Conservation (phyloP, 176 grass and related monocot species). For the Areca catechu region DNA sequence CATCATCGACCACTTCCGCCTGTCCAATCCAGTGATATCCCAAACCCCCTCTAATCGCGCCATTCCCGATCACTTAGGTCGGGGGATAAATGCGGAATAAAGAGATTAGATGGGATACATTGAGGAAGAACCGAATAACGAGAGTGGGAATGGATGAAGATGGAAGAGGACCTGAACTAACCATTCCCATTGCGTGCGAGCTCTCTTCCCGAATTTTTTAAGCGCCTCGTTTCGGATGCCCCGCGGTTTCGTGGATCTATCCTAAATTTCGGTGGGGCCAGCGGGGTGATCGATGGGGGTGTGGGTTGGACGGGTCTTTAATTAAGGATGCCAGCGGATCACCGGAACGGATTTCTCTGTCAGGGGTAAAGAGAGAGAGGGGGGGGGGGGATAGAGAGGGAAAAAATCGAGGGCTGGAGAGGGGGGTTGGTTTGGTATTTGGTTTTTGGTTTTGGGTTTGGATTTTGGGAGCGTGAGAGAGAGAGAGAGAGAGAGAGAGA, state of each 20-base stretch:
- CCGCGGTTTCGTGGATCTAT: background rate
- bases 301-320: background rate
- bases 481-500: conserved; percentile 8
- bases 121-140: too few relatives aligned
- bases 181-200: conserved; percentile 78
- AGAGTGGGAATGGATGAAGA: conserved; percentile 6
- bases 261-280: too few relatives aligned
- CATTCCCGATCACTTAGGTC: too few relatives aligned
- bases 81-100: too few relatives aligned
- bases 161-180: conserved; percentile 29
- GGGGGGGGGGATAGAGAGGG: conserved; percentile 15
- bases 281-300: background rate
- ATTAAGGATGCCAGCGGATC: too few relatives aligned
- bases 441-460: conserved; percentile 20
- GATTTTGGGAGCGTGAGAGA: conserved; percentile 2
- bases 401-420: conserved; percentile 36
- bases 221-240: conserved; percentile 24
- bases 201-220: conserved; percentile 21
- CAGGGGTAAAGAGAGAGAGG: conserved; percentile 25
- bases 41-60: too few relatives aligned
- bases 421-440: conserved; percentile 19
- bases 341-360: conserved; percentile 5
- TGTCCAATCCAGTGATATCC: too few relatives aligned
- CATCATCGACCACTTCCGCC: too few relatives aligned
- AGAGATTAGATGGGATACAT: too few relatives aligned